Evolutionary conservation across 108 stramenopile species (phyloP), one percentile per base, ranked within the genome.

Genomic region (Seminavis robusta): DNA sequence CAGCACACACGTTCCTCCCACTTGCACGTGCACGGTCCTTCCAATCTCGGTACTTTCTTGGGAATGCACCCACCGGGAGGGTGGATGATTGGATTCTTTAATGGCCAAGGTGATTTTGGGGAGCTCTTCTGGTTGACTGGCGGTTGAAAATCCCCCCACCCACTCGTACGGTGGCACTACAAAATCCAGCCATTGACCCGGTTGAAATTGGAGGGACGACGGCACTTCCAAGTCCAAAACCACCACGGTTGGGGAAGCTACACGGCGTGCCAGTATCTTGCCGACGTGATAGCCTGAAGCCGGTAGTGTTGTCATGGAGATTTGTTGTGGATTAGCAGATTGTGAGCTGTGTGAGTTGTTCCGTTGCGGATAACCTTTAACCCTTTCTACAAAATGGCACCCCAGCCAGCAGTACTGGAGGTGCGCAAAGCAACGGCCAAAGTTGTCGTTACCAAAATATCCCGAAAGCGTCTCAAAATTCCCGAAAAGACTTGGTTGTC

Each of bases 141-240:
- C 60, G 51, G 61, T 69, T 41, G 60, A 61, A 61, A 61, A 69
- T 20, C 67, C 67, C 16, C 67, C 67, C 21, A 69, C 59, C 67
- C 59, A 61, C 4, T 37, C 11, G 23, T 61, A 33, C 2, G 52
- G 52, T 29, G 49, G 48, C 1, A 39, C 60, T 7, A 61, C 45
- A 36, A 69, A 61, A 31, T 69, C 67, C 1, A 69, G 52, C 67
- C 67, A 69, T 39, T 69, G 67, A 23, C 67, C 67, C 4, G 67
- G 67, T 1, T 37, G 26, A 49, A 69, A 69, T 16, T 28, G 23
- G 11, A 19, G 8, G 10, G 52, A 21, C 32, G 46, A 31, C 19
- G 63, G 53, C 2, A 56, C 56, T 2, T 32, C 6, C 10, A 67
- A 31, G 3, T 67, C 56, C 28, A 67, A 42, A 4, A 50, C 27